These are phyloP conservation scores for Asclepias syriaca DNA, from an alignment of 257 asterid species.

Conservation along the genomic window DNA sequence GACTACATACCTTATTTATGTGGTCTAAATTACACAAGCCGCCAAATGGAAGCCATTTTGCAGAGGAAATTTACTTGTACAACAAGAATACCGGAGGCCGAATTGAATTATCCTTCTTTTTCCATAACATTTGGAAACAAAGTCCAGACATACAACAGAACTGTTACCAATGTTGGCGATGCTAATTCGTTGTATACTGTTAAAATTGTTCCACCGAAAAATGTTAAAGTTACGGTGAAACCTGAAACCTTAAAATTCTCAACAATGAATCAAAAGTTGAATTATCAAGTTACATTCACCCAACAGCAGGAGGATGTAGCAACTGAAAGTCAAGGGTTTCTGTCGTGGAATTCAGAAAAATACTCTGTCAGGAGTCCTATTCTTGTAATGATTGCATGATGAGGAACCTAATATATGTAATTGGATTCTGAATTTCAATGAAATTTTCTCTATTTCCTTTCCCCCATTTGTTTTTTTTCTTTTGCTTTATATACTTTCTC, in stretches of 20 bases:
- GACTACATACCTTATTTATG: no score
- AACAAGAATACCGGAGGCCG: no score
- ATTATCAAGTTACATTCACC: slow-evolving; percentile 13
- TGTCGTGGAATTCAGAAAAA: slow-evolving; percentile 15
- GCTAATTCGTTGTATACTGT: slow-evolving; percentile 7
- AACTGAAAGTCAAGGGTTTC: slow-evolving; percentile 8
- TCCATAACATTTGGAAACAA: background rate
- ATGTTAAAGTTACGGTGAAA: slow-evolving; percentile 14
- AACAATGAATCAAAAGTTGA: slow-evolving; percentile 6
- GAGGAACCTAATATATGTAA: no score
- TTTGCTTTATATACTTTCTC: no score
- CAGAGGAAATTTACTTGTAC: no score
- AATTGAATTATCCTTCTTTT: no score
- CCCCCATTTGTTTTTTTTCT: no score
- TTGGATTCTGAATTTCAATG: no score
- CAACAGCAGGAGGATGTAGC: background rate
- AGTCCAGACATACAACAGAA: background rate
- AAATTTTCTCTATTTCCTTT: no score
- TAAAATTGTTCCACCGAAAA: slow-evolving; percentile 8
- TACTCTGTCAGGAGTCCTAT: slow-evolving; percentile 16
- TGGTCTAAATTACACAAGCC: no score
- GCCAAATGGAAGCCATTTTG: no score
- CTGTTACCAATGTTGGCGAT: slow-evolving; percentile 17
- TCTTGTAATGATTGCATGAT: background rate
- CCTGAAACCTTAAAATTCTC: slow-evolving; percentile 14